These are phyloP conservation scores for Cordyceps cateniannulata DNA, from an alignment of 2,329 filamentous ascomycete species.

Conservation along the genomic window DNA sequence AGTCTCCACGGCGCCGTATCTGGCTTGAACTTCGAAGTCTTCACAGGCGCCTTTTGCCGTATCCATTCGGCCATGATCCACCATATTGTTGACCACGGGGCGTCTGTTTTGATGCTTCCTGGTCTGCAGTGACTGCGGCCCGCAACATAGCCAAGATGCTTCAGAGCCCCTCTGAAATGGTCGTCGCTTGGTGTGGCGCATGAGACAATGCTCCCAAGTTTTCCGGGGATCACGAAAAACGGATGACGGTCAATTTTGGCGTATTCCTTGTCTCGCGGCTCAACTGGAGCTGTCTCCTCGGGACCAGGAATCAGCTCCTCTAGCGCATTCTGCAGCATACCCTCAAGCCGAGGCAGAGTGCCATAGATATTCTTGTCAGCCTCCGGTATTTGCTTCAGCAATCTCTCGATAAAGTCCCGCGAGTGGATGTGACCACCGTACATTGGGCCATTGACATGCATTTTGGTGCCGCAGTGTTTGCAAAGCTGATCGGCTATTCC, in stretches of 20 bases:
- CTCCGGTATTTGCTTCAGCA: conserved; percentile 65
- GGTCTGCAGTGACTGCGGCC: conserved; percentile 84
- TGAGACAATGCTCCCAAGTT: conserved; percentile 69
- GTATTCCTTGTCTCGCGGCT: conserved; percentile 43
- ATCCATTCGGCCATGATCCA: conserved; percentile 91
- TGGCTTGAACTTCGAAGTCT: conserved; percentile 61
- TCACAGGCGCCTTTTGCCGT: conserved; percentile 71
- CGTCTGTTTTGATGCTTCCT: conserved; percentile 89
- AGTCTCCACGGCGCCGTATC: conserved; percentile 68
- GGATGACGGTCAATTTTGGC: conserved; percentile 66
- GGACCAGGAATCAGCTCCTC: conserved; percentile 56
- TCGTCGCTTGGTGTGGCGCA: conserved; percentile 75
- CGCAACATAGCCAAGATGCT: conserved; percentile 72
- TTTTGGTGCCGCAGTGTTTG: conserved; percentile 78
- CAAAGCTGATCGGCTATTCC: conserved; percentile 65
- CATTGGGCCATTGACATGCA: conserved; percentile 89
- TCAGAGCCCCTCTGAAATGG: conserved; percentile 72
- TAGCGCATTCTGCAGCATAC: conserved; percentile 83
- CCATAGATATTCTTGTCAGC: conserved; percentile 66
- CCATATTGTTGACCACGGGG: conserved; percentile 86
- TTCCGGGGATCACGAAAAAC: conserved; percentile 78
- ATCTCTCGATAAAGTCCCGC: conserved; percentile 69
- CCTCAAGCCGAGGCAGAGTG: conserved; percentile 75
- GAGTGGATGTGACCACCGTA: conserved; percentile 88
- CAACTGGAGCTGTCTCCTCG: conserved; percentile 30